Base-by-base conservation (phyloP, 805 yeast species). In the Teunomyces lycoperdinae region DNA sequence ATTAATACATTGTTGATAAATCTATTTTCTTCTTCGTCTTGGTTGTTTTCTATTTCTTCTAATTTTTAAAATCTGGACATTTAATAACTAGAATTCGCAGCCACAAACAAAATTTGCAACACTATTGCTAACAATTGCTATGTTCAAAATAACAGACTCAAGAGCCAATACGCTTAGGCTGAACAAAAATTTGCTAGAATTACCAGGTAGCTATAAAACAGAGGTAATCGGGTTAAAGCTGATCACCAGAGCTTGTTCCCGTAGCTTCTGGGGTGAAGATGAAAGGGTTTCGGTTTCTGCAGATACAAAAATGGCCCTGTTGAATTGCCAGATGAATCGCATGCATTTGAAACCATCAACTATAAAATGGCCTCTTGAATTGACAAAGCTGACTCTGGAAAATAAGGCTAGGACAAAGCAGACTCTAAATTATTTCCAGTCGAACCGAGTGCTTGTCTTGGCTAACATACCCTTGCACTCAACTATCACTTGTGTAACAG, bases 401-500 rank as follows among this genome's bases (percentile, higher is more conserved):
- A 44, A 44, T 20, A 38, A 36, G 10, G 14, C 35, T 7, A 33
- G 14, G 5, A 3, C 29, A 1, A 28, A 27, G 5, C 16, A 32
- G 31, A 10, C 9, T 10, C 3, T 8, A 9, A 31, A 8, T 8
- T 20, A 7, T 28, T 14, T 11, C 26, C 5, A 24, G 14, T 29
- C 24, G 13, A 39, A 31, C 46, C 60, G 75, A 49, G 62, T 70
- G 2, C 50, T 80, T 10, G 60, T 68, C 13, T 48, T 78, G 3
- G 59, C 57, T n/a, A 67, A 71, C 14, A 60, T 80, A 24, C 76
- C 80, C 0, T 46, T 56, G 0, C 56, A 61, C 27, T 71, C 79
- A 7, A 81, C 85, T 7, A 52, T 82, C 7, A 70, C 70, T 17
- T 69, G 80, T 33, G 64, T 85, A 8, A 53, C 87, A 14, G 58